Percentiles rank a stretch among this genome's conserved stretches.
phyloP scores from a whole-genome alignment of 768 basidiomycete genomes.

The Podaxis carcinomalis region DNA sequence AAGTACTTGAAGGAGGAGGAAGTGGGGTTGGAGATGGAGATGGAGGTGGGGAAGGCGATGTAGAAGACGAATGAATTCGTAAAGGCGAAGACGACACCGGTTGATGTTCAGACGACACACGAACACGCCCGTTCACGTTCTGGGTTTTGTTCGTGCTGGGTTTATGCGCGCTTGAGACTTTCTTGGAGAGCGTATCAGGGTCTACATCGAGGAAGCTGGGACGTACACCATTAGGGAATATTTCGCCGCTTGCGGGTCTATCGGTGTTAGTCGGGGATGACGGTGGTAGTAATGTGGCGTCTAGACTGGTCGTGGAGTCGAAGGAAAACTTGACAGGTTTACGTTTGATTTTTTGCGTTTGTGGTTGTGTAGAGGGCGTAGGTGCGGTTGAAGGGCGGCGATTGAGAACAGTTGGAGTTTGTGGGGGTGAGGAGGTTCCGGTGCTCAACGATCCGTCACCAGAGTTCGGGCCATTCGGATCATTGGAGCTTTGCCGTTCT shows the following conservation, averaged over 20 bases:
- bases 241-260: neutral
- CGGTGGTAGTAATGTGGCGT: neutral
- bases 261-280: neutral
- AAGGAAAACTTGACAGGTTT: constrained; percentile 7
- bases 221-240: neutral
- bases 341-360: neutral
- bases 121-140: constrained; percentile 3
- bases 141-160: neutral
- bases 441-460: neutral
- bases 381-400: neutral
- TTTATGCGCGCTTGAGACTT: neutral
- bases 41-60: neutral
- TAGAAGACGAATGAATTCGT: neutral
- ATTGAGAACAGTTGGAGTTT: neutral
- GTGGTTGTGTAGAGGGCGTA: neutral
- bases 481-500: neutral
- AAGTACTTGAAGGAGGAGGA: neutral
- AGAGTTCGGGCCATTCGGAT: too few species aligned
- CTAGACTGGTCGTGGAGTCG: neutral
- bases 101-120: constrained; percentile 4
- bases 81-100: constrained; percentile 2
- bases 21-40: neutral
- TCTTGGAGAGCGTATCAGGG: neutral
- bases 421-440: neutral
- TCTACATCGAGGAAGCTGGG: constrained; percentile 6